Base-by-base conservation (phyloP, 1,284 basidiomycete genomes). In the Bjerkandera adusta region DNA sequence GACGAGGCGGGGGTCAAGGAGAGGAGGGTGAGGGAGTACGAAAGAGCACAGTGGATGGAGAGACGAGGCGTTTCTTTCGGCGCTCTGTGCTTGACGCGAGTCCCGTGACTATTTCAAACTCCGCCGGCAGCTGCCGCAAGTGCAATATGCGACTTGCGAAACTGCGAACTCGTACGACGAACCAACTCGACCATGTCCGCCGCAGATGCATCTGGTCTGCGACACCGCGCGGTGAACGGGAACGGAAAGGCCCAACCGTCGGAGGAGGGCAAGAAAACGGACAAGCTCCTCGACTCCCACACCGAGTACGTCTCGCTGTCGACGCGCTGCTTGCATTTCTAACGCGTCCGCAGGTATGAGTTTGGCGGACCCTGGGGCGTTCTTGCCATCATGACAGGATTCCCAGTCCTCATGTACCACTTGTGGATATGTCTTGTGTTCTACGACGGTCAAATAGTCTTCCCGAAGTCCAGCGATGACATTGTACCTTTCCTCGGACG, bases 341-440 rank as follows among this genome's bases (percentile, higher is more conserved):
- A 25, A 35, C 30, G 41, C 37, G 39, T 36, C 39, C 16, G 36
- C 41, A 92, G 89, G 32, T 97, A 90, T 71, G 95, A 99, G 69
- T 99, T 99, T 61, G 97, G 96, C 56, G 96, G 96, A 6, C 95
- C 96, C 35, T 75, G 77, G 69, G 96, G 97, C 38, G 92, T 95
- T 34, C 70, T 84, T 8, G 89, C 88, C 24, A 98, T 99, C 75
- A 99, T 99, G 89, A 76, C 86, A 24, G 84, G 89, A 43, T 99
- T 99, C 68, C 96, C 96, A 0, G 67, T 85, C 30, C 76, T 92
- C 53, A 92, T 94, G 95, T 98, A 98, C 70, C 99, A 99, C 72
- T 82, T 99, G 56, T 98, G 93, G 92, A 92, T 94, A 57, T 99
- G 97, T 62, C 77, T 98, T 32, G 94, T 90, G 82, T 97, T 94